Conservation (phyloP, 2,329 filamentous ascomycete species). For the Exophiala sp. region DNA sequence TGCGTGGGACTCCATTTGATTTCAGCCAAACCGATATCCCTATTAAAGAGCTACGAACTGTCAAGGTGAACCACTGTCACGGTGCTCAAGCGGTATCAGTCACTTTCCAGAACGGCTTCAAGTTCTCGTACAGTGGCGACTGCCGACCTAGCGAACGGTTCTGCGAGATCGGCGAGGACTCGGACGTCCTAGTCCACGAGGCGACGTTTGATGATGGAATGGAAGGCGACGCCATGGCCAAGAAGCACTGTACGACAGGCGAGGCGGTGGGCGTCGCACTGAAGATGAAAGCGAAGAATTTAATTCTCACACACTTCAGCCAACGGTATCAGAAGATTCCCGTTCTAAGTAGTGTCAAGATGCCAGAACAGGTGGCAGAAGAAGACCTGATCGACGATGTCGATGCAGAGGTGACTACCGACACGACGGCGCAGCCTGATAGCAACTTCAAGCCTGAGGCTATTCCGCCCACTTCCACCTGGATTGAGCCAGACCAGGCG, state of each 20-base stretch:
- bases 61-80: conserved; percentile 70
- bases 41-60: conserved; percentile 53
- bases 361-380: conserved; percentile 14
- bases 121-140: conserved; percentile 89
- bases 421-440: background rate
- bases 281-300: conserved; percentile 70
- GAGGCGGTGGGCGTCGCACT: conserved; percentile 76
- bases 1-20: conserved; percentile 18
- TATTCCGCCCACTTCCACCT: conserved; percentile 1
- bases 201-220: conserved; percentile 92
- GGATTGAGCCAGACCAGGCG: conserved; percentile 17
- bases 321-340: conserved; percentile 82
- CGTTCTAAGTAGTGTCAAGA: conserved; percentile 36
- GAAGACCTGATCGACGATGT: conserved; percentile 29
- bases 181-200: conserved; percentile 87
- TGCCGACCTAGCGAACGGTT: conserved; percentile 73
- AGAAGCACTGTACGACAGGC: conserved; percentile 82
- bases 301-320: conserved; percentile 88
- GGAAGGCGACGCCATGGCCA: conserved; percentile 67
- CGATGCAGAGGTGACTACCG: conserved; percentile 23
- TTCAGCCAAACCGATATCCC: conserved; percentile 14
- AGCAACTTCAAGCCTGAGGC: background rate
- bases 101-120: conserved; percentile 72
- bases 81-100: conserved; percentile 70
- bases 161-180: conserved; percentile 61